Conservation (phyloP, 106 monocot genomes). For the Dendrobium nobile region DNA sequence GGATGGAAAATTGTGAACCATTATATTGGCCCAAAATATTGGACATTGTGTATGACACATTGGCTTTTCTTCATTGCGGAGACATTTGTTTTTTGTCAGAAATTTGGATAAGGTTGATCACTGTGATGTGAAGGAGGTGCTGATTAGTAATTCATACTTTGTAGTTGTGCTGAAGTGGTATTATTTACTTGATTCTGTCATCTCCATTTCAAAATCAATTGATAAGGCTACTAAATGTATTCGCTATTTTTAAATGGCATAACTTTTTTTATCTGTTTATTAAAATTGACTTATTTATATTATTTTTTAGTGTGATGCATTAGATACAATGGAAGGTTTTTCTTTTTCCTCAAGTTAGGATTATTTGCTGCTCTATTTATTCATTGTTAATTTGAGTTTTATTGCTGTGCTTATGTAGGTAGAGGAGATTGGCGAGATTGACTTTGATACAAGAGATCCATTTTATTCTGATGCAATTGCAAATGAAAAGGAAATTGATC, state of each 20-base stretch:
- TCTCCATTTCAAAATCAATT: not conserved
- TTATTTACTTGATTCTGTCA: not conserved
- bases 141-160: not conserved
- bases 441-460: constrained; percentile 45
- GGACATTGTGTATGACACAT: not conserved
- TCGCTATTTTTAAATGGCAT: not conserved
- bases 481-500: constrained; percentile 60
- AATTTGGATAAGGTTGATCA: not conserved
- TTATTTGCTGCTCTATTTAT: not conserved
- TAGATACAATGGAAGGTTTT: not conserved
- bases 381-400: constrained; percentile 7
- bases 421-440: constrained; percentile 92
- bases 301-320: not conserved
- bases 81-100: not conserved
- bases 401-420: constrained; percentile 33
- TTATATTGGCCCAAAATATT: not conserved
- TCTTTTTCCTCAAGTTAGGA: not conserved
- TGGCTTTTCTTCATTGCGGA: not conserved
- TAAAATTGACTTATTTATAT: not conserved
- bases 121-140: not conserved
- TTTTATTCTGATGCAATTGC: constrained; percentile 72
- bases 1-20: not conserved
- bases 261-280: not conserved
- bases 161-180: not conserved
- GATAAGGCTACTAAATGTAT: not conserved